phyloP scores from a whole-genome alignment of 2,329 filamentous ascomycete genomes.

The Microdochium nivale region DNA sequence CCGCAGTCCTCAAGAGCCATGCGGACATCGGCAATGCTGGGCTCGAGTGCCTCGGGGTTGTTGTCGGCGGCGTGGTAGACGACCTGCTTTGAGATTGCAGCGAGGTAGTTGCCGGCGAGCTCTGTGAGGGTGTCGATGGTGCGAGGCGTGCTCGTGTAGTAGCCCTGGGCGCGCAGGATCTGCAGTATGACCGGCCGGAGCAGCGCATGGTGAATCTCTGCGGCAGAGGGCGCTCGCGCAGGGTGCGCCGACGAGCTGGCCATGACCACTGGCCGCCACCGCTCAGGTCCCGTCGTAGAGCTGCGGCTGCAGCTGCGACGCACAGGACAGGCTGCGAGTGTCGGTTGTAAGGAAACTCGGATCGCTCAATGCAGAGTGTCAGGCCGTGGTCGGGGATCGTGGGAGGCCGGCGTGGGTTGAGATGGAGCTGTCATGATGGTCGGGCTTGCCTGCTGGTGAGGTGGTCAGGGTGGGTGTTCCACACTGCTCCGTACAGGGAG shows the following conservation, averaged over 20 bases:
- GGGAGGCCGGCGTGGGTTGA: no score
- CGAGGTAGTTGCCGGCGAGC: conserved; percentile 72
- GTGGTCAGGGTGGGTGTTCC: no score
- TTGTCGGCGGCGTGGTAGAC: conserved; percentile 63
- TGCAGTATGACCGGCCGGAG: conserved; percentile 82
- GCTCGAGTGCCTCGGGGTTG: conserved; percentile 51
- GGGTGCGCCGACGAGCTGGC: conserved; percentile 4
- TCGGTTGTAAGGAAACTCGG: no score
- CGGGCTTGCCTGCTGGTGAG: no score
- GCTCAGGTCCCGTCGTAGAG: neutral
- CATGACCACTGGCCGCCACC: neutral
- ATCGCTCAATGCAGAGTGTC: no score
- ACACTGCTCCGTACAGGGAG: neutral
- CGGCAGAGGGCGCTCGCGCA: conserved; percentile 5
- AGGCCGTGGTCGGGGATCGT: no score
- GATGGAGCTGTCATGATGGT: no score
- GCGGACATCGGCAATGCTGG: conserved; percentile 69
- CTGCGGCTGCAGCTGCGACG: no score
- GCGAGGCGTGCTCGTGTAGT: conserved; percentile 71
- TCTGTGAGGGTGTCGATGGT: conserved; percentile 86
- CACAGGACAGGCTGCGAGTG: no score
- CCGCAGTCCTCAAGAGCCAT: conserved; percentile 79
- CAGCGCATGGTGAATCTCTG: conserved; percentile 52
- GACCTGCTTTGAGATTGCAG: conserved; percentile 64
- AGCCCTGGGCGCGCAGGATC: conserved; percentile 85